Evolutionary conservation across 768 basidiomycete genomes (phyloP).

Genomic region (Hygrophoropsis aurantiaca): DNA sequence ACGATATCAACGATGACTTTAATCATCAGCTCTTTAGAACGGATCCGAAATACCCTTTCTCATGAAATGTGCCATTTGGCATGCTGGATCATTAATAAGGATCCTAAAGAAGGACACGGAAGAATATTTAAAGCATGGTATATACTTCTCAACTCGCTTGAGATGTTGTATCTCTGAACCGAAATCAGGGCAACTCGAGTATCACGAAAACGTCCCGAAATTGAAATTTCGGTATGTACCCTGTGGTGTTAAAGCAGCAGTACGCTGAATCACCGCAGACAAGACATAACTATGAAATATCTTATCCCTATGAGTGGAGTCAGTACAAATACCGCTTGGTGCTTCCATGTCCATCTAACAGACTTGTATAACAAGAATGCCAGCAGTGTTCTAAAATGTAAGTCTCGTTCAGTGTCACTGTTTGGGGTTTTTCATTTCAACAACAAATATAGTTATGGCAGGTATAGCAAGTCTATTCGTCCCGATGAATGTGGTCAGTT

Average conservation of each 20-base stretch:
- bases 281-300: constrained; percentile 73
- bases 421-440: neutral
- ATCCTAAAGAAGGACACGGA: constrained; percentile 74
- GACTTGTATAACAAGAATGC: constrained; percentile 47
- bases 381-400: constrained; percentile 62
- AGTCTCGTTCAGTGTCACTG: constrained; percentile 12
- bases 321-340: constrained; percentile 24
- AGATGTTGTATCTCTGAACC: neutral
- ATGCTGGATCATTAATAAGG: constrained; percentile 75
- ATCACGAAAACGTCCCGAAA: constrained; percentile 66
- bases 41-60: constrained; percentile 78
- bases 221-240: constrained; percentile 61
- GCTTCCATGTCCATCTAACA: constrained; percentile 5
- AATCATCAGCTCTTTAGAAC: constrained; percentile 44
- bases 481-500: constrained; percentile 62
- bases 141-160: constrained; percentile 11
- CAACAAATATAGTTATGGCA: constrained; percentile 54
- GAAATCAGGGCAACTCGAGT: constrained; percentile 63
- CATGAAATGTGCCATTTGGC: constrained; percentile 95
- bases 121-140: constrained; percentile 72
- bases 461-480: constrained; percentile 71
- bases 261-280: constrained; percentile 41
- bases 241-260: neutral
- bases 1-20: neutral
- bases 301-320: constrained; percentile 76